phyloP scores from a whole-genome alignment of 1,284 basidiomycete genomes.

The Moniliella sp. region DNA sequence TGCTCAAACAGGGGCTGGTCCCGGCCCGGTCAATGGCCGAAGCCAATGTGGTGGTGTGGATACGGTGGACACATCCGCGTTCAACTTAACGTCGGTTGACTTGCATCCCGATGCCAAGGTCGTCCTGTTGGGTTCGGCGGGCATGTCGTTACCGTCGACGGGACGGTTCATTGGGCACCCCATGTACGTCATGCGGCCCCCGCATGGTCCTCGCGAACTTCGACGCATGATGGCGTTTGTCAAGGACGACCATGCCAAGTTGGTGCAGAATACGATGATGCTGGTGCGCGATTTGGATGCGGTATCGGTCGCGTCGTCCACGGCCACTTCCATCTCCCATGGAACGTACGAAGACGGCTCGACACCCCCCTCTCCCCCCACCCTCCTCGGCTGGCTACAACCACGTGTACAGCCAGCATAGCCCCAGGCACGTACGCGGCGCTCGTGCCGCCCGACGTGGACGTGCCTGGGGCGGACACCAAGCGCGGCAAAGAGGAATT shows the following conservation, averaged over 20 bases:
- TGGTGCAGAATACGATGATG: neutral
- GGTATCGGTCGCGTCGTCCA: neutral
- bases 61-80: neutral
- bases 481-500: constrained; percentile 6
- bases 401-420: too few species aligned
- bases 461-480: neutral
- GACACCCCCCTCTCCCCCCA: neutral
- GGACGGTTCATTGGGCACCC: constrained; percentile 5
- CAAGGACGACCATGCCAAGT: too few species aligned
- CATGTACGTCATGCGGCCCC: constrained; percentile 3
- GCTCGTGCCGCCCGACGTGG: neutral
- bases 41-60: constrained; percentile 2
- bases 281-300: neutral
- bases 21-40: neutral
- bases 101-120: constrained; percentile 3
- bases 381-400: too few species aligned
- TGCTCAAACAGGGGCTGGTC: neutral
- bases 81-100: neutral
- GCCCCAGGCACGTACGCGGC: too few species aligned
- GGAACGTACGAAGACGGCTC: neutral
- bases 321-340: neutral
- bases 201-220: neutral
- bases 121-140: constrained; percentile 6
- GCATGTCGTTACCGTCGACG: constrained; percentile 2
- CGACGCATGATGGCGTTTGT: neutral